phyloP scores from a whole-genome alignment of 2,329 filamentous ascomycete genomes.

The Lecanicillium sp. region DNA sequence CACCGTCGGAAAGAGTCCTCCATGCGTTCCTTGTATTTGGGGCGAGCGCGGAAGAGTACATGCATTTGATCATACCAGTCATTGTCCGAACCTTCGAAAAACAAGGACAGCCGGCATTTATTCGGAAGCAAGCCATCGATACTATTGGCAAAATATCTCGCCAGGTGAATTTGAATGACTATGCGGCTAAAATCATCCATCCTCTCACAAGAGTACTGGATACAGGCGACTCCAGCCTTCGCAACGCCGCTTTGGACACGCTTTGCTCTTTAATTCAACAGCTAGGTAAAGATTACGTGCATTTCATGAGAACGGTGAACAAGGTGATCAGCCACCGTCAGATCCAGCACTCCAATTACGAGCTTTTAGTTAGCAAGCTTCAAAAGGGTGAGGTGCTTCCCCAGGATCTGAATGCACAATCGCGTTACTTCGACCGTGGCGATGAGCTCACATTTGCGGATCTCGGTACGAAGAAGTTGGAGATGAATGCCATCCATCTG shows the following conservation, averaged over 20 bases:
- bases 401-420: conserved; percentile 84
- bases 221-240: conserved; percentile 62
- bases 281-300: conserved; percentile 87
- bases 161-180: conserved; percentile 95
- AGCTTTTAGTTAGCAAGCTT: conserved; percentile 83
- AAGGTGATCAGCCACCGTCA: conserved; percentile 74
- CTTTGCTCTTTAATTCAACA: conserved; percentile 94
- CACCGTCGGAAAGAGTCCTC: conserved; percentile 80
- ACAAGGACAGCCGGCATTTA: conserved; percentile 66
- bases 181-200: conserved; percentile 92
- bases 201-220: conserved; percentile 78
- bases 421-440: conserved; percentile 66
- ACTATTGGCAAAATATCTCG: conserved; percentile 89
- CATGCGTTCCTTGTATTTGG: conserved; percentile 96
- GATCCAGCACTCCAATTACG: conserved; percentile 85
- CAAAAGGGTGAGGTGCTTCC: conserved; percentile 94
- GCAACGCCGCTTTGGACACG: conserved; percentile 82
- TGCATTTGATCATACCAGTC: conserved; percentile 96
- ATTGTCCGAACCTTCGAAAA: conserved; percentile 94
- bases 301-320: conserved; percentile 89
- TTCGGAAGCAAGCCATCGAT: conserved; percentile 86
- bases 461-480: conserved; percentile 84
- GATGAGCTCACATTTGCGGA: conserved; percentile 80
- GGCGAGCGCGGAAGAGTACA: conserved; percentile 93
- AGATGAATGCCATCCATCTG: conserved; percentile 94